phyloP scores from a whole-genome alignment of 305 asterid species.

The Euphrasia arctica region DNA sequence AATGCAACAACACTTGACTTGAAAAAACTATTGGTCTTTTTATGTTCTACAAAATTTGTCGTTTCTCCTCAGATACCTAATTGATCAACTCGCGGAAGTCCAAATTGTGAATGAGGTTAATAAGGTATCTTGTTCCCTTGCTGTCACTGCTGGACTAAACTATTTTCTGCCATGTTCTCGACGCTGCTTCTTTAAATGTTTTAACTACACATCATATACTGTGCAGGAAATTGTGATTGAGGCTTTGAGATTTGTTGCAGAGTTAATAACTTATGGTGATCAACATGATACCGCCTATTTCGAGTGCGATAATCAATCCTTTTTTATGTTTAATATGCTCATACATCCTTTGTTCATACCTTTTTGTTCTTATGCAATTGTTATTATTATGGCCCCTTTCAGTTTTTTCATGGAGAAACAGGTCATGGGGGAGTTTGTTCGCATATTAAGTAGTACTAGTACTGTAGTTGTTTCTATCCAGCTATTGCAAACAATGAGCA shows the following conservation, averaged over 20 bases:
- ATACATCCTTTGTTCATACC: conserved; percentile 6
- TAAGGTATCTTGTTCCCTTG: conserved; percentile 58
- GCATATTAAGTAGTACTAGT: conserved; percentile 68
- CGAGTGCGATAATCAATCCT: conserved; percentile 49
- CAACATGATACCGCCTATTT: conserved; percentile 94
- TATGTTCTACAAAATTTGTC: conserved; percentile 19
- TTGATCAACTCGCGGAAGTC: conserved; percentile 79
- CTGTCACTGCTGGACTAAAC: conserved; percentile 15
- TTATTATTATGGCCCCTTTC: conserved; percentile 29
- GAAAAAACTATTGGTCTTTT: conserved; percentile 12
- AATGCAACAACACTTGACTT: conserved; percentile 20
- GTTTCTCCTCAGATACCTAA: conserved; percentile 55
- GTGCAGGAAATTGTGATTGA: conserved; percentile 87
- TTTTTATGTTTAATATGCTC: conserved; percentile 28
- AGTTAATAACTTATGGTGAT: conserved; percentile 94
- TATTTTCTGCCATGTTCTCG: conserved; percentile 19
- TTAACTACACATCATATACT: conserved; percentile 21
- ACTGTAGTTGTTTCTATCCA: conserved; percentile 72
- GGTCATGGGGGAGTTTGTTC: conserved; percentile 97
- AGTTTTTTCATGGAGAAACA: conserved; percentile 99
- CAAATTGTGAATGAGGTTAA: conserved; percentile 86
- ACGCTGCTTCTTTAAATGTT: conserved; percentile 23
- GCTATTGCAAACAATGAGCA: conserved; percentile 97
- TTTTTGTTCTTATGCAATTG: conserved; percentile 23
- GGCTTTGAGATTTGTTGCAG: conserved; percentile 94